Percentiles rank a stretch among this genome's conserved stretches.
phyloP scores from a whole-genome alignment of 192 early-diverging fungal genomes.

The Backusella tarrabulga region DNA sequence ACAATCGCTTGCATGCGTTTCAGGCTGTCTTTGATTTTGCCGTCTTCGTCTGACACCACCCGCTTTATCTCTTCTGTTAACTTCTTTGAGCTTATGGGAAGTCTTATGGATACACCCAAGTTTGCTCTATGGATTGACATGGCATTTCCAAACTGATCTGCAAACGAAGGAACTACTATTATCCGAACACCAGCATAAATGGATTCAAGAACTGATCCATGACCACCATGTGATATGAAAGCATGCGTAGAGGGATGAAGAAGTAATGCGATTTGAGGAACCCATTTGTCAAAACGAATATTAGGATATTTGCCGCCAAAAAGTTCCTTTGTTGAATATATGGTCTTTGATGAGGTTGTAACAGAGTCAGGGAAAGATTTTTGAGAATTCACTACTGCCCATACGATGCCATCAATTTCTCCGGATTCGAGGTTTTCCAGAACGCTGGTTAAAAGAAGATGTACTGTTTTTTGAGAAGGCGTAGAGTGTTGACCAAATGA shows the following conservation, averaged over 20 bases:
- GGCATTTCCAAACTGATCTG: conserved; percentile 25
- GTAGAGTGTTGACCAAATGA: conserved; percentile 30
- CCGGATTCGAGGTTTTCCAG: conserved; percentile 17
- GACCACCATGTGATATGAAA: conserved; percentile 35
- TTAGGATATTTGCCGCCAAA: neutral
- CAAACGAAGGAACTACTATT: conserved; percentile 29
- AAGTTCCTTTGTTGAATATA: neutral
- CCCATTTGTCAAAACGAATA: conserved; percentile 12
- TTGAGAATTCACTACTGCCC: conserved; percentile 5
- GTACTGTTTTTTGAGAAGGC: neutral
- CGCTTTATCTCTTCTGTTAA: neutral
- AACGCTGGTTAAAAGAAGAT: conserved; percentile 20
- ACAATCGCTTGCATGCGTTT: neutral
- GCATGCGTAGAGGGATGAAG: conserved; percentile 19
- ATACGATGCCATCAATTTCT: conserved; percentile 36
- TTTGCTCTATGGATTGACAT: neutral
- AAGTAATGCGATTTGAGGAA: conserved; percentile 32
- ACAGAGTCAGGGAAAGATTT: neutral
- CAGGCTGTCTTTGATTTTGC: neutral
- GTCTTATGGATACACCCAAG: neutral
- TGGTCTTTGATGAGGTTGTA: neutral
- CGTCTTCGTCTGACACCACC: neutral
- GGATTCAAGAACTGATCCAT: conserved; percentile 27
- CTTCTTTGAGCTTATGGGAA: neutral
- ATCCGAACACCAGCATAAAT: conserved; percentile 29